Base-by-base conservation (phyloP, 257 asterid genomes). In the Scutellaria minor region DNA sequence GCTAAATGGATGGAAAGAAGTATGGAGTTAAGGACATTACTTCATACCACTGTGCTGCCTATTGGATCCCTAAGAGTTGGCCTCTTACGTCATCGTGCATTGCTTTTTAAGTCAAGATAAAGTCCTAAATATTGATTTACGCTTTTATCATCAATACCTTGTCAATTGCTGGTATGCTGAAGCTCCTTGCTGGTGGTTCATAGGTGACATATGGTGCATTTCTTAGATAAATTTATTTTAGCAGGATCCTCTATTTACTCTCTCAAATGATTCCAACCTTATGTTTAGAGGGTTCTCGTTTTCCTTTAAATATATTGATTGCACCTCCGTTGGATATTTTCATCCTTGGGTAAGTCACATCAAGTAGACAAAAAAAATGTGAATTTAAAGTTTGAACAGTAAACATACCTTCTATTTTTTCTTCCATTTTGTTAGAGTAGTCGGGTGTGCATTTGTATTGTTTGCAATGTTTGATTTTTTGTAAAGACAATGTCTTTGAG, bases 81-180 rank as follows among this genome's bases (percentile, higher is more conserved):
- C 76, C 96, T 95, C 66, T 87, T 89, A 72, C 96, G 99, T 50
- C 99, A 95, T 81, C 96, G 99, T 62, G 98, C 99, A 14, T 77
- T 95, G 89, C 98, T 95, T 72, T 95, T 95, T 75, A 95, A 95
- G 98, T 98, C 85, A 78, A 78, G 78, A 60, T 79, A 50, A 24
- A 48, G 31, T 71, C 75, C 22, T 55, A 70, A 65, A 52, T 55
- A 39, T 56, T 50, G 52, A 45, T 10, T 69, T 50, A 5, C 65
- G 5, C 55, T 45, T 45, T 51, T 15, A 54, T 66, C 47, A n/a
- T 74, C 61, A 52, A 40, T 57, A 10, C 59, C 48, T 63, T 56
- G 63, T 71, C 60, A 35, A 59, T 41, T 41, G 39, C 51, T 31
- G 68, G 66, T 65, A 53, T 47, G 51, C 11, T 15, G 22, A 18